A percentile compares a stretch with the other conserved stretches of the same genome.
Conservation (phyloP, 108 stramenopile species). For the Pseudonitzschia delicatissima region DNA sequence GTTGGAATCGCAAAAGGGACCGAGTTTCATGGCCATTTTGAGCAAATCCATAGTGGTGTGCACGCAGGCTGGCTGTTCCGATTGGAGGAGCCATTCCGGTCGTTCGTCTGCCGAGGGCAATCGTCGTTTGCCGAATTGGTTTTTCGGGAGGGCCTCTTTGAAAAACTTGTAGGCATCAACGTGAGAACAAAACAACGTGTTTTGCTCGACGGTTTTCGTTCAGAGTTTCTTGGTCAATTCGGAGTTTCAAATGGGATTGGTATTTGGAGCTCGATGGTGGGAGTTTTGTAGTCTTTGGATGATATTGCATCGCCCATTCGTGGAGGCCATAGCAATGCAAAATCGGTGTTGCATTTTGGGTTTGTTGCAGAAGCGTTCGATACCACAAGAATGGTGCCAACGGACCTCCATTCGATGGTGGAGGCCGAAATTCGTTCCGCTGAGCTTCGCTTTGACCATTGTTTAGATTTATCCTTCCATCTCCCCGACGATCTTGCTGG, state of each 20-base stretch:
- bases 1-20: conserved; percentile 62
- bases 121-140: conserved; percentile 52
- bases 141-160: conserved; percentile 77
- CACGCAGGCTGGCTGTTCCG: conserved; percentile 65
- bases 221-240: conserved; percentile 64
- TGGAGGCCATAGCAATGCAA: conserved; percentile 90
- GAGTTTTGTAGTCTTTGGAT: conserved; percentile 44
- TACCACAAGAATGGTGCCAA: conserved; percentile 71
- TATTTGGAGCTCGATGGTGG: conserved; percentile 62
- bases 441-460: no score
- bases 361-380: conserved; percentile 51
- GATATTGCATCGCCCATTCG: conserved; percentile 97
- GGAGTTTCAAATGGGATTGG: conserved; percentile 75
- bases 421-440: no score
- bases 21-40: conserved; percentile 80
- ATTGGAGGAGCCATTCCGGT: conserved; percentile 37
- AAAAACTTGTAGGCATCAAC: conserved; percentile 92
- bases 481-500: conserved; percentile 46
- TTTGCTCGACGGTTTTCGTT: conserved; percentile 78
- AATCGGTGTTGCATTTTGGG: conserved; percentile 65
- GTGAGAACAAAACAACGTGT: conserved; percentile 86
- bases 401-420: neutral
- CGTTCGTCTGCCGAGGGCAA: conserved; percentile 42
- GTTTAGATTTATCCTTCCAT: no score
- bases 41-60: conserved; percentile 96